Conservation (phyloP, 208 protist species). For the Porcisia deanei region DNA sequence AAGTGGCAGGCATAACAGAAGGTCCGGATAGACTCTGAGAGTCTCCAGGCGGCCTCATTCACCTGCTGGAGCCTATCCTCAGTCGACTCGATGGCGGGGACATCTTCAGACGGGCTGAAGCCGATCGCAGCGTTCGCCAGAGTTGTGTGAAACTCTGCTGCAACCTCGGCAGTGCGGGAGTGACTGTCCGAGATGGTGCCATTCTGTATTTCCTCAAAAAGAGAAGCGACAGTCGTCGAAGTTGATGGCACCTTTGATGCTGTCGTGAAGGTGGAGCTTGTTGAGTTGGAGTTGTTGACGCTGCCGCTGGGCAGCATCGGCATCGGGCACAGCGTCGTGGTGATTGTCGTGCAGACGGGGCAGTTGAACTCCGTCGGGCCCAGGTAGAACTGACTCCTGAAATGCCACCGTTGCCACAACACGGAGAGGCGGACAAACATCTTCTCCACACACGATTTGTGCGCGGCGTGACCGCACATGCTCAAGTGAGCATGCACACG, state of each 20-base stretch:
- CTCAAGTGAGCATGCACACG: constrained; percentile 52
- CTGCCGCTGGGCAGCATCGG: constrained; percentile 33
- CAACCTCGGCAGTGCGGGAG: constrained; percentile 12
- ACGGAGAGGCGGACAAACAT: constrained; percentile 44
- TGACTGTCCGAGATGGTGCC: constrained; percentile 15
- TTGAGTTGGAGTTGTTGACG: neutral
- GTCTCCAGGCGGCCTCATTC: constrained; percentile 39
- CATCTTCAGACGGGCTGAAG: constrained; percentile 31
- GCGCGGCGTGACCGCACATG: constrained; percentile 70
- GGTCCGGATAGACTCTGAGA: constrained; percentile 62
- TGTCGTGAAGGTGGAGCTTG: neutral
- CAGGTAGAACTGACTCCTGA: constrained; percentile 43
- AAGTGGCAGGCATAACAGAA: constrained; percentile 45
- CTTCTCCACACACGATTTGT: constrained; percentile 65
- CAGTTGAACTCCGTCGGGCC: constrained; percentile 61
- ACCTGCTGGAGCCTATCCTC: constrained; percentile 51
- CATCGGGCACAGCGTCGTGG: constrained; percentile 56
- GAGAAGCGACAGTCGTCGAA: neutral
- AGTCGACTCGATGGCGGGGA: constrained; percentile 16
- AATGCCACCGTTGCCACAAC: constrained; percentile 38
- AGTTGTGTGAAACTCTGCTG: constrained; percentile 32
- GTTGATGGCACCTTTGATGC: neutral
- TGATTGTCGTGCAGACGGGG: constrained; percentile 71
- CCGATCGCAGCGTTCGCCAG: constrained; percentile 55
- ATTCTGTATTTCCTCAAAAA: constrained; percentile 50